A percentile compares a stretch with the other conserved stretches of the same genome.
Evolutionary conservation across 345 rosid genomes (phyloP).

Genomic region (Camelina laxa): DNA sequence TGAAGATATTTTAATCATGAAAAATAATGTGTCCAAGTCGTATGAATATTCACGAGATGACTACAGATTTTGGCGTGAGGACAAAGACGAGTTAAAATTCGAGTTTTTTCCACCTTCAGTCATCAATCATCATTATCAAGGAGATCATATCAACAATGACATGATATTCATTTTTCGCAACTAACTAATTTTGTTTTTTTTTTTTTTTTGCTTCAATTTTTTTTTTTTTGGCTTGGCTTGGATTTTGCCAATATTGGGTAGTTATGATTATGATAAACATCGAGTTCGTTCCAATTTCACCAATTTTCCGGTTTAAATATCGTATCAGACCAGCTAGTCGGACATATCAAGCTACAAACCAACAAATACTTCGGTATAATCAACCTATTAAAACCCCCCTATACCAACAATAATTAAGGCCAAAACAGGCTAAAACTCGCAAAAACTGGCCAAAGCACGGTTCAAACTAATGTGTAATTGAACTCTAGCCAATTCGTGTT

Average conservation of each 20-base stretch:
- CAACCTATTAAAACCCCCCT: too few relatives aligned
- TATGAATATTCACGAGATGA: not conserved
- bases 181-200: not conserved
- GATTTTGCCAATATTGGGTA: not conserved
- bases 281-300: too few relatives aligned
- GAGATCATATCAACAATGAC: constrained; percentile 3
- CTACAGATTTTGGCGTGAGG: not conserved
- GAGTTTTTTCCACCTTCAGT: not conserved
- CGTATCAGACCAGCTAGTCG: not conserved
- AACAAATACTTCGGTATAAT: too few relatives aligned
- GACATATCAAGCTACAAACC: not conserved
- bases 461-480: not conserved
- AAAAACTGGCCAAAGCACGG: not conserved
- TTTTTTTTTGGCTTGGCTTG: too few relatives aligned
- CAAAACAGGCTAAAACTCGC: not conserved
- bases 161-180: not conserved
- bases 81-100: constrained; percentile 1
- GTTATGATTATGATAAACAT: too few relatives aligned
- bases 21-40: not conserved
- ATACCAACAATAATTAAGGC: too few relatives aligned
- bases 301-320: too few relatives aligned
- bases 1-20: not conserved
- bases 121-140: not conserved
- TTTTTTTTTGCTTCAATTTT: not conserved
- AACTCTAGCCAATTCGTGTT: not conserved